Conservation (phyloP, 1,139 yeast species). For the Hansenula sp. region DNA sequence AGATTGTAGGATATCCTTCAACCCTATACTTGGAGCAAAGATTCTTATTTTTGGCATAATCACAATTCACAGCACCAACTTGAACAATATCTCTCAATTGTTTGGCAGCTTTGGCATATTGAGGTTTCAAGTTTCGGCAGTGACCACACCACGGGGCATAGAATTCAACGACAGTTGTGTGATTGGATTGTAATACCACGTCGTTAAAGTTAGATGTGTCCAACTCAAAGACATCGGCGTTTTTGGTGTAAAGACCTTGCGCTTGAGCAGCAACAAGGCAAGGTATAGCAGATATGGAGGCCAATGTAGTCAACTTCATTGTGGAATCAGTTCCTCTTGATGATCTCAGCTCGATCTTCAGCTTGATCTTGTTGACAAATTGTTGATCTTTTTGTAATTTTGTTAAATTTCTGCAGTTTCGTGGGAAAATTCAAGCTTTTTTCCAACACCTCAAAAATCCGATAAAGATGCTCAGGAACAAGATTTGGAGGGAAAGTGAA, state of each 20-base stretch:
- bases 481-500: too few species aligned
- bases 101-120: constrained; percentile 62
- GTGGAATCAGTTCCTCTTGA: too few species aligned
- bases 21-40: constrained; percentile 67
- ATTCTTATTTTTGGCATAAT: constrained; percentile 57
- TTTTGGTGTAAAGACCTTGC: constrained; percentile 35
- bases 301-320: not conserved
- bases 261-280: constrained; percentile 7
- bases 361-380: too few species aligned
- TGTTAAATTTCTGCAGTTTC: not conserved
- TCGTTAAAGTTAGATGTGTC: constrained; percentile 55
- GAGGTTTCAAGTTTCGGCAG: constrained; percentile 56
- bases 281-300: not conserved
- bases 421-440: too few species aligned
- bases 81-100: constrained; percentile 53
- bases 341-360: too few species aligned
- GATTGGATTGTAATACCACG: constrained; percentile 64
- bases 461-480: too few species aligned
- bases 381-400: not conserved
- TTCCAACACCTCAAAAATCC: too few species aligned
- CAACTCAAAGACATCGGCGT: constrained; percentile 54
- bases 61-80: constrained; percentile 89
- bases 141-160: constrained; percentile 98
- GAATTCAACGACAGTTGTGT: constrained; percentile 82
- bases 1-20: constrained; percentile 77